These are phyloP conservation scores for Aspergillus ostianus DNA, from an alignment of 495 filamentous ascomycete genomes.

Conservation along the genomic window DNA sequence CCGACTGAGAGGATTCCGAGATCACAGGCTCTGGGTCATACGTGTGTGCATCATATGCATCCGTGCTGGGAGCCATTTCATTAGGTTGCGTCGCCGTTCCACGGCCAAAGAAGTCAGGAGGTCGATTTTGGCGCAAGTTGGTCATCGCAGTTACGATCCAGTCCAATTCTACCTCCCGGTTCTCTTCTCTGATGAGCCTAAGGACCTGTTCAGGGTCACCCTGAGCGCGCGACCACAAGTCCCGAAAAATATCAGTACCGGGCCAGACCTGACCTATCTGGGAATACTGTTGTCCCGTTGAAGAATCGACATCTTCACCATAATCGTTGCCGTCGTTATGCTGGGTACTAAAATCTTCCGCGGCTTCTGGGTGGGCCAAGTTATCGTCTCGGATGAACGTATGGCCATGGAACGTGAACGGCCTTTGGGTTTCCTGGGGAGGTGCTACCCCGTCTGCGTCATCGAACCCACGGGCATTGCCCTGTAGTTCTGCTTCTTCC, in stretches of 20 bases:
- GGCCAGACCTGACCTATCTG: conserved; percentile 22
- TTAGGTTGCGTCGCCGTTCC: background rate
- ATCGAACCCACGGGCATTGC: conserved; percentile 1
- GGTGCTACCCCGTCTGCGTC: background rate
- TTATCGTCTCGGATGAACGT: conserved; percentile 9
- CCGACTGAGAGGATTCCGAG: background rate
- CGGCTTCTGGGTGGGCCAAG: conserved; percentile 3
- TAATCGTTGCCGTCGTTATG: conserved; percentile 14
- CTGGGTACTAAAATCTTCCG: background rate
- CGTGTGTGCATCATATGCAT: conserved; percentile 2
- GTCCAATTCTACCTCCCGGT: conserved; percentile 53
- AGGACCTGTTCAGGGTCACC: conserved; percentile 60
- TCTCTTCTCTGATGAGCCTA: conserved; percentile 60
- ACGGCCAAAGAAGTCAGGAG: background rate
- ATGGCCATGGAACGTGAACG: background rate
- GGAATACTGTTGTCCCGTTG: conserved; percentile 34
- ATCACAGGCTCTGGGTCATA: background rate
- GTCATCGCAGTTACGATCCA: conserved; percentile 45
- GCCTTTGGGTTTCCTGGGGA: background rate
- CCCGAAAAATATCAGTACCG: conserved; percentile 46
- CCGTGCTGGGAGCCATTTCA: background rate
- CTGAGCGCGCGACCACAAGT: conserved; percentile 51
- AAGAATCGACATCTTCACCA: conserved; percentile 32
- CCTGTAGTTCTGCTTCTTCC: conserved; percentile 15
- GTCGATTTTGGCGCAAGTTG: conserved; percentile 19